Conservation (phyloP, 2,329 filamentous ascomycete genomes). For the Tolypocladium amazonense region DNA sequence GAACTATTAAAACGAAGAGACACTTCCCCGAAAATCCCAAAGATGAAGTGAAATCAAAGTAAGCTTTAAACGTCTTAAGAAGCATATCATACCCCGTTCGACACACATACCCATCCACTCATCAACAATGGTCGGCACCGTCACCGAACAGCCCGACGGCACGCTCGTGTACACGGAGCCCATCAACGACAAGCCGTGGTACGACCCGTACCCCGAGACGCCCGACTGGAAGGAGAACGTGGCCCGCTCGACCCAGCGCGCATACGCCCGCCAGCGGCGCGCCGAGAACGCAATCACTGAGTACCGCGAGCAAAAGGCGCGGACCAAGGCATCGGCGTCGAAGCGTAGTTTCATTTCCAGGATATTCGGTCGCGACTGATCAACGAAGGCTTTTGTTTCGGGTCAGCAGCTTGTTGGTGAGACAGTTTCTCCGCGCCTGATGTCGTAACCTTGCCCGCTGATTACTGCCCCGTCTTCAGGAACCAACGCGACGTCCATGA, state of each 20-base stretch:
- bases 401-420: background rate
- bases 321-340: background rate
- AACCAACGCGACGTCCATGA: background rate
- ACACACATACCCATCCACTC: too few species aligned
- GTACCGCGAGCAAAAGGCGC: background rate
- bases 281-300: background rate
- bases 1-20: background rate
- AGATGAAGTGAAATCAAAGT: background rate
- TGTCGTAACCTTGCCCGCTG: background rate
- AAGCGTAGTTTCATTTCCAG: background rate
- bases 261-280: background rate
- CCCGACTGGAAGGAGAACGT: background rate
- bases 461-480: background rate
- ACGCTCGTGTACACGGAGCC: background rate
- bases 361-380: background rate
- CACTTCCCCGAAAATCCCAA: background rate
- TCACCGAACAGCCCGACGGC: background rate
- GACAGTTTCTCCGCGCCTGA: background rate
- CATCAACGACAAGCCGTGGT: background rate
- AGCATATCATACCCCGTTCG: background rate
- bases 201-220: background rate
- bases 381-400: too few species aligned
- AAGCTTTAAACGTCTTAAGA: background rate
- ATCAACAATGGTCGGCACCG: background rate
- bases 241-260: background rate